phyloP scores from a whole-genome alignment of 2,329 filamentous ascomycete species.

The Penicillium sp. region DNA sequence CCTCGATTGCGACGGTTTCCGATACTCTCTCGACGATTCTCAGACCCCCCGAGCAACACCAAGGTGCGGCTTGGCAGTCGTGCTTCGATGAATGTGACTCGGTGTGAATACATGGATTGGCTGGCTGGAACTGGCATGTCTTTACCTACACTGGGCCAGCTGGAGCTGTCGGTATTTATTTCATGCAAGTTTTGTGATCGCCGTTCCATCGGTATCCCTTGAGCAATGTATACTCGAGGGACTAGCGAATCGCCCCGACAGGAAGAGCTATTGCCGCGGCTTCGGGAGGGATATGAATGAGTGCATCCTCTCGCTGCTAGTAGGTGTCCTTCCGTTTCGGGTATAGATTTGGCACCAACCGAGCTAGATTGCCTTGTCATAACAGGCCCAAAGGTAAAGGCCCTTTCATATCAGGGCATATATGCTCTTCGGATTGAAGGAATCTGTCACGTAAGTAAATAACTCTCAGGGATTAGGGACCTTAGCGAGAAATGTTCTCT shows the following conservation, averaged over 20 bases:
- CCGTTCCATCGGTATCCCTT: neutral
- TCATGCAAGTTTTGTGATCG: neutral
- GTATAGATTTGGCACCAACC: neutral
- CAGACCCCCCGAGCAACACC: conserved; percentile 1
- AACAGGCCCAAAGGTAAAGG: no score
- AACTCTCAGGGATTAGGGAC: neutral
- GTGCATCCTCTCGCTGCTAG: neutral
- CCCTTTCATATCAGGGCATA: neutral
- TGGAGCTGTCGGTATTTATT: conserved; percentile 6
- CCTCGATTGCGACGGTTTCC: neutral
- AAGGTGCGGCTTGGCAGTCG: conserved; percentile 1
- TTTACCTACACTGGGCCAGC: neutral
- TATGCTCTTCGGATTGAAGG: no score
- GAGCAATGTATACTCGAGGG: neutral
- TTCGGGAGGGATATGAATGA: neutral
- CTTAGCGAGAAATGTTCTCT: neutral
- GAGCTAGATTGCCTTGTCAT: neutral
- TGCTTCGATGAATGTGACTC: neutral
- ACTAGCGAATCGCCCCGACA: neutral
- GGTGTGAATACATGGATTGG: neutral
- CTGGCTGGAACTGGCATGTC: neutral
- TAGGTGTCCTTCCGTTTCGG: neutral
- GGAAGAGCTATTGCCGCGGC: neutral
- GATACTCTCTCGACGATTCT: neutral
- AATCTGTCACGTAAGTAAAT: neutral